These are phyloP conservation scores for Voacanga thouarsii DNA, from an alignment of 257 asterid species.

Conservation along the genomic window DNA sequence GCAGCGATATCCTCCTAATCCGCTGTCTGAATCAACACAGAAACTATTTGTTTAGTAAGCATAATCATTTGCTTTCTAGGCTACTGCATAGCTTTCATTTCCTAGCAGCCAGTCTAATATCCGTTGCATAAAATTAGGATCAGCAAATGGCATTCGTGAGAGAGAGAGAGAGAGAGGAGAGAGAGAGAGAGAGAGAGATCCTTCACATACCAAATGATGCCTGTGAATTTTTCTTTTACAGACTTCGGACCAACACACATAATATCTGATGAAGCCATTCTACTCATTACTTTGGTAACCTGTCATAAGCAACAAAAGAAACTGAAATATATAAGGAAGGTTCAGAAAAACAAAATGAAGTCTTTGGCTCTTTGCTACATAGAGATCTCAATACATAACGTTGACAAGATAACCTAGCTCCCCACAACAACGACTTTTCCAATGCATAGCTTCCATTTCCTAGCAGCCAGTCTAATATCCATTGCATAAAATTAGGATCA, in stretches of 20 bases:
- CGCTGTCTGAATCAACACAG: constrained; percentile 49
- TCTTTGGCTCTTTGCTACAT: too few species aligned
- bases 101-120: constrained; percentile 63
- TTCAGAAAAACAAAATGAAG: not conserved
- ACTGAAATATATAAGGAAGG: not conserved
- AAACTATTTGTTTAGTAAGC: constrained; percentile 44
- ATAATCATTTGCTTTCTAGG: constrained; percentile 17
- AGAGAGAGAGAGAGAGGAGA: too few species aligned
- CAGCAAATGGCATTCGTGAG: too few species aligned
- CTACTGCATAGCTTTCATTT: constrained; percentile 41
- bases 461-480: too few species aligned
- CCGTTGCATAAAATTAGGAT: constrained; percentile 37
- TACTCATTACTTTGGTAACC: constrained; percentile 94
- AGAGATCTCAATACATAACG: not conserved
- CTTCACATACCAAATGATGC: constrained; percentile 63
- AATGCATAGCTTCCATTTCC: not conserved
- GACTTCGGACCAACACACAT: constrained; percentile 85
- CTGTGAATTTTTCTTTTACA: constrained; percentile 75
- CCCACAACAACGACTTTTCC: not conserved
- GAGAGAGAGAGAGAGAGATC: constrained; percentile 1
- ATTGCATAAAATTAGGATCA: too few species aligned
- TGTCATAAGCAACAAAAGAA: constrained; percentile 24
- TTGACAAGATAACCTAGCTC: not conserved
- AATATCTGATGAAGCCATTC: constrained; percentile 80
- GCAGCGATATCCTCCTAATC: constrained; percentile 59